phyloP scores from a whole-genome alignment of 192 early-diverging fungal species.

The Podila epigama region DNA sequence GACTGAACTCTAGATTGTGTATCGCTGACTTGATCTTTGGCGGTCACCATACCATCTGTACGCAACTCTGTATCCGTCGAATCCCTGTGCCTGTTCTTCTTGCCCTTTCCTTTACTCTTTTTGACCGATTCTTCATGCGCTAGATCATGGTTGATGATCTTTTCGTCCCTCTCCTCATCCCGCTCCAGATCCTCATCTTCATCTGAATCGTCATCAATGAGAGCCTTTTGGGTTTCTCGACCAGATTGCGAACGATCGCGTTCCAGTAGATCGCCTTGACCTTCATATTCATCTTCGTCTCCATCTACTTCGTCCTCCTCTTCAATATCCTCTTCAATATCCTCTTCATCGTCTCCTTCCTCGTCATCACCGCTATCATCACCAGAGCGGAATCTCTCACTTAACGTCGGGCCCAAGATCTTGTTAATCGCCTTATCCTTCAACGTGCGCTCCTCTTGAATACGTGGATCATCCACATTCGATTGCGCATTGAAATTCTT shows the following conservation, averaged over 20 bases:
- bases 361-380: conserved; percentile 22
- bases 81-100: background rate
- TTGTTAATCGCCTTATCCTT: conserved; percentile 43
- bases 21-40: conserved; percentile 3
- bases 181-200: conserved; percentile 17
- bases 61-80: conserved; percentile 7
- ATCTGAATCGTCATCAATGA: conserved; percentile 11
- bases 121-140: background rate
- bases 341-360: conserved; percentile 8
- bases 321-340: background rate
- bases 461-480: conserved; percentile 38
- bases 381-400: conserved; percentile 18
- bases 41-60: conserved; percentile 13
- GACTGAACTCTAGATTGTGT: too few relatives aligned
- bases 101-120: background rate
- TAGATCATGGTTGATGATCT: conserved; percentile 3
- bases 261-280: background rate
- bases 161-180: conserved; percentile 7
- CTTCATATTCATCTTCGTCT: conserved; percentile 6
- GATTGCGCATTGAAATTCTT: conserved; percentile 45
- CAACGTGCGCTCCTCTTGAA: conserved; percentile 37
- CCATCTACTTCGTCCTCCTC: conserved; percentile 20
- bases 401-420: conserved; percentile 33
- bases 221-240: conserved; percentile 9
- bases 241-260: background rate